phyloP scores from a whole-genome alignment of 768 basidiomycete species.

The Lactifluus subvellereus region DNA sequence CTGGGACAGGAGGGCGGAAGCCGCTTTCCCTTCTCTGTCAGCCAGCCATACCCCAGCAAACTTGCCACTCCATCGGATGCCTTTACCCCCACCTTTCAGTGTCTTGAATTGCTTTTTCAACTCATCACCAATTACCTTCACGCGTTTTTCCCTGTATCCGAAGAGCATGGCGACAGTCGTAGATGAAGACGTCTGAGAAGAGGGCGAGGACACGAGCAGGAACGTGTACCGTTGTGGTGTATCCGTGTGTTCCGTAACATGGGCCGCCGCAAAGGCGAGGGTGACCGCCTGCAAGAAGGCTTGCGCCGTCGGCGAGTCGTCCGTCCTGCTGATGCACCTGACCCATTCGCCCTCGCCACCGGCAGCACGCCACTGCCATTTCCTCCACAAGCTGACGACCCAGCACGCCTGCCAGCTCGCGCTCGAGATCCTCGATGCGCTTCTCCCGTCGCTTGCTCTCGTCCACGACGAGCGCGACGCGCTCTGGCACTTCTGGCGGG shows the following conservation, averaged over 20 bases:
- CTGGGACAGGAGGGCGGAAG: constrained; percentile 25
- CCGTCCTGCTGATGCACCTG: constrained; percentile 51
- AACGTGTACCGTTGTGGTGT: constrained; percentile 36
- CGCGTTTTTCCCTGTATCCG: constrained; percentile 53
- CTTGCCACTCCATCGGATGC: constrained; percentile 71
- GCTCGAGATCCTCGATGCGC: constrained; percentile 62
- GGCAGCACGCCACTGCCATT: constrained; percentile 28
- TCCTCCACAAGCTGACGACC: constrained; percentile 39
- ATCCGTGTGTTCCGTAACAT: constrained; percentile 23
- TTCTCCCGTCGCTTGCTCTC: constrained; percentile 63
- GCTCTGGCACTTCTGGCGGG: constrained; percentile 57
- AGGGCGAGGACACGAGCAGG: constrained; percentile 57
- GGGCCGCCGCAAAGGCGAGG: constrained; percentile 38
- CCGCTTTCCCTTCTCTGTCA: constrained; percentile 36
- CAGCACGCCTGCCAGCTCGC: constrained; percentile 51
- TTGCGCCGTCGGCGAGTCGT: constrained; percentile 55
- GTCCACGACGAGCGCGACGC: constrained; percentile 60
- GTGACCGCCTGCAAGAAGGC: constrained; percentile 55
- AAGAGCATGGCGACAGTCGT: constrained; percentile 53
- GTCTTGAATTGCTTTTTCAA: constrained; percentile 48
- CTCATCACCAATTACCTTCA: constrained; percentile 53
- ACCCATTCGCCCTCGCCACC: constrained; percentile 34
- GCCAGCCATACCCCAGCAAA: constrained; percentile 58
- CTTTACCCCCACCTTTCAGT: constrained; percentile 77
- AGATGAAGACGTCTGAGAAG: constrained; percentile 45